phyloP scores from a whole-genome alignment of 352 stramenopile genomes.

The Saprolegnia parasitica region DNA sequence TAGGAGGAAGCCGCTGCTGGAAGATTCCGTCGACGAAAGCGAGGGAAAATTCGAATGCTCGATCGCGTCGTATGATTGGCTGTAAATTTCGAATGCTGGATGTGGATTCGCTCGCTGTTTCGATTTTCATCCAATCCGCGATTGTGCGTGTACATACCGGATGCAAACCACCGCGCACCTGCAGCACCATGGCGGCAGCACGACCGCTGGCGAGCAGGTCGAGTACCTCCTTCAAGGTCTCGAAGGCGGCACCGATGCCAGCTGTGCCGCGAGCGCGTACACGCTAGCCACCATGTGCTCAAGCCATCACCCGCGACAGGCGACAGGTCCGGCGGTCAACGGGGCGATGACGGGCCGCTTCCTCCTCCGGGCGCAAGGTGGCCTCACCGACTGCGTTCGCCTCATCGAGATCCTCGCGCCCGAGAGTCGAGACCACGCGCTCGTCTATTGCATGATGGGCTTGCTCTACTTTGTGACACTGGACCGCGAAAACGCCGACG shows the following conservation, averaged over 20 bases:
- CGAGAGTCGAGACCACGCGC: background rate
- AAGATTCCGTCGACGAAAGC: background rate
- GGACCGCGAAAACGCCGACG: constrained; percentile 23
- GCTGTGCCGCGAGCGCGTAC: background rate
- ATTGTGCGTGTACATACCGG: background rate
- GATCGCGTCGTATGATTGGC: background rate
- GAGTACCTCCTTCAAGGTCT: constrained; percentile 25
- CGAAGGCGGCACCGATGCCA: background rate
- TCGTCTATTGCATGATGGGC: constrained; percentile 28
- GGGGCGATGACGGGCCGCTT: constrained; percentile 11
- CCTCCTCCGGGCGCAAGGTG: constrained; percentile 22
- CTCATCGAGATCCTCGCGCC: constrained; percentile 16
- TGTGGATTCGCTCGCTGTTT: too few relatives aligned
- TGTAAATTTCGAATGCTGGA: background rate
- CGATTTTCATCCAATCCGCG: background rate
- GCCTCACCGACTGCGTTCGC: constrained; percentile 15
- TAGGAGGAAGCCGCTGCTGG: too few relatives aligned
- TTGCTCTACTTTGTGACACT: constrained; percentile 28
- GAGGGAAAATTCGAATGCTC: constrained; percentile 12
- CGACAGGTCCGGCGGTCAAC: background rate
- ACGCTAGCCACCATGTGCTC: constrained; percentile 16
- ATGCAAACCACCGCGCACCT: constrained; percentile 21
- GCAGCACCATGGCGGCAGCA: constrained; percentile 11
- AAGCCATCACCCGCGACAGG: background rate
- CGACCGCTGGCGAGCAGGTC: constrained; percentile 22